Percentiles rank a stretch among this genome's conserved stretches.
Evolutionary conservation across 192 early-diverging fungal genomes (phyloP).

Genomic region (Haplosporangium gracile): DNA sequence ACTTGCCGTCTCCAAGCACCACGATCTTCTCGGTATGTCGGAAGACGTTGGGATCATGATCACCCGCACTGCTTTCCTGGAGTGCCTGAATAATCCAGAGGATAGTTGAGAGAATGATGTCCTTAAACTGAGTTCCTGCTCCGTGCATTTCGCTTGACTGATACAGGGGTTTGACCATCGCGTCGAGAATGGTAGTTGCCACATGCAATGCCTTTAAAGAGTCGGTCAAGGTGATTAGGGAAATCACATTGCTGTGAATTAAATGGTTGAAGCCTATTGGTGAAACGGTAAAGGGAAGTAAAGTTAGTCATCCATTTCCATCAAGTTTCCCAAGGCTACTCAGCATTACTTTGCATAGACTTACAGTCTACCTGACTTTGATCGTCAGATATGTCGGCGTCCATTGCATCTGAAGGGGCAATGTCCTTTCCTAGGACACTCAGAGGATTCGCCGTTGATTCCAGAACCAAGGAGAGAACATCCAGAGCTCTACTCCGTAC

Average conservation of each 20-base stretch:
- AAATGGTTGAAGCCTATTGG: conserved; percentile 35
- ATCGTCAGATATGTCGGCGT: conserved; percentile 35
- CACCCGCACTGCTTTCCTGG: conserved; percentile 16
- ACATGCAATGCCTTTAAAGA: conserved; percentile 52
- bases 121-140: conserved; percentile 24
- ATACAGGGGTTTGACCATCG: conserved; percentile 31
- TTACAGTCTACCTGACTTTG: conserved; percentile 37
- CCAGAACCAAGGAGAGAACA: conserved; percentile 57
- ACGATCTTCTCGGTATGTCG: not conserved
- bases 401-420: conserved; percentile 15
- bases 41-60: not conserved
- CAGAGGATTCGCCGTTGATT: conserved; percentile 56
- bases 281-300: not conserved
- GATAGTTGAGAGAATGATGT: conserved; percentile 27
- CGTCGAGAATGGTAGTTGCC: conserved; percentile 47
- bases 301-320: not conserved
- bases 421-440: conserved; percentile 27
- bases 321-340: not conserved
- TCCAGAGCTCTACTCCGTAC: conserved; percentile 60
- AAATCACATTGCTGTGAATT: conserved; percentile 27
- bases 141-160: conserved; percentile 28
- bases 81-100: conserved; percentile 51
- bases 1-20: conserved; percentile 12
- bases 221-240: conserved; percentile 22
- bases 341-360: not conserved